Percentiles rank a stretch among this genome's conserved stretches.
These are phyloP conservation scores for Fusarium compactum DNA, from an alignment of 2,329 filamentous ascomycete genomes.

Conservation along the genomic window DNA sequence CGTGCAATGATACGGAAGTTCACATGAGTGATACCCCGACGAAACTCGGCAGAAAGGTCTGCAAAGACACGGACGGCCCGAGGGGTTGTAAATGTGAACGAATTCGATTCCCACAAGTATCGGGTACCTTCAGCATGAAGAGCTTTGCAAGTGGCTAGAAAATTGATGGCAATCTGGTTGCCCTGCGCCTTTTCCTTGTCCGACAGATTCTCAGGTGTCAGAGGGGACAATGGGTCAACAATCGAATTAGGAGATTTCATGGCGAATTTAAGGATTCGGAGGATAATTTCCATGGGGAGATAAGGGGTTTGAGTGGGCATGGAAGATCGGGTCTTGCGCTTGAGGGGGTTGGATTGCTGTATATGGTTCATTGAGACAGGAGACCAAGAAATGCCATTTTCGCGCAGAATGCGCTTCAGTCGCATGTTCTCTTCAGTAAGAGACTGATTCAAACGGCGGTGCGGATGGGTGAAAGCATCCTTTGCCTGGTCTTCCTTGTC, in stretches of 20 bases:
- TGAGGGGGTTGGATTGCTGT: conserved; percentile 49
- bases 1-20: conserved; percentile 66
- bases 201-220: conserved; percentile 59
- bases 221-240: conserved; percentile 64
- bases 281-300: conserved; percentile 65
- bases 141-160: conserved; percentile 64
- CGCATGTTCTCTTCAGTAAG: conserved; percentile 62
- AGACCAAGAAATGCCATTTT: conserved; percentile 66
- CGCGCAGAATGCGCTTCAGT: conserved; percentile 64
- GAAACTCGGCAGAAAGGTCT: conserved; percentile 58
- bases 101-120: conserved; percentile 64
- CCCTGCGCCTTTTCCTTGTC: conserved; percentile 57
- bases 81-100: conserved; percentile 67
- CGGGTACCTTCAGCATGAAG: conserved; percentile 63
- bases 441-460: conserved; percentile 60
- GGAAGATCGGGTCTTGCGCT: conserved; percentile 52
- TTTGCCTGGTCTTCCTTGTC: conserved; percentile 65
- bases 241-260: conserved; percentile 63
- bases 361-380: conserved; percentile 52
- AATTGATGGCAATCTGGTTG: conserved; percentile 65
- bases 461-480: conserved; percentile 60
- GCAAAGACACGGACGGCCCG: conserved; percentile 63
- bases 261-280: conserved; percentile 65
- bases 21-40: conserved; percentile 59
- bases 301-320: conserved; percentile 53